Evolutionary conservation across 2,329 filamentous ascomycete genomes (phyloP), one percentile per base, ranked within the genome.

Genomic region (Alternaria sp.): DNA sequence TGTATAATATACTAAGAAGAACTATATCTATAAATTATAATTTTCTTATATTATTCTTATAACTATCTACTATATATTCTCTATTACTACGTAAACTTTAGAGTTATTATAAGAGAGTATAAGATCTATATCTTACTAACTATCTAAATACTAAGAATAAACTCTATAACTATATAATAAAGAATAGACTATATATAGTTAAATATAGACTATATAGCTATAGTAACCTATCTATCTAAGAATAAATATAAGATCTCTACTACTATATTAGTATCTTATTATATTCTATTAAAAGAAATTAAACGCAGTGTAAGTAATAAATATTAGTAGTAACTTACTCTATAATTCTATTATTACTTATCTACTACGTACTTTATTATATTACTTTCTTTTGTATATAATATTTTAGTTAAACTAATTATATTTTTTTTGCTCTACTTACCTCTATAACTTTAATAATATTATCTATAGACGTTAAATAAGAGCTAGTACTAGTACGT

Each of bases 391-490:
- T 59, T 62, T 30, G n/a, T 2, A 13, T 6, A 62, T 58, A 5
- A 30, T 19, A 17, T 62, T 49, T 58, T 54, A 5, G 26, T 3
- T 5, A n/a, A 62, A 62, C 5, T 21, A n/a, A 57, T 36, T 23
- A 44, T 7, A 32, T 26, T 23, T 21, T 59, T 62, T 47, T 17
- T 17, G 19, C 21, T 62, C 55, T 19, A 44, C 54, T 62, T 30
- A 28, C 17, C 13, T 54, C 17, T 43, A 28, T 15, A 43, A 17
- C 26, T 26, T 44, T 26, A 23, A 61, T 61, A 21, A 54, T 7
- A 61, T 54, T 40, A 32, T n/a, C 49, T 13, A 32, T 6, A 61
- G 44, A 64, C 15, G 10, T 58, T 19, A 25, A 51, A 64, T 55
- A 19, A 45, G 43, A 49, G 28, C 23, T n/a, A 12, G n/a, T 60